phyloP scores from a whole-genome alignment of 2,329 filamentous ascomycete species.

The Exophiala xenobiotica region DNA sequence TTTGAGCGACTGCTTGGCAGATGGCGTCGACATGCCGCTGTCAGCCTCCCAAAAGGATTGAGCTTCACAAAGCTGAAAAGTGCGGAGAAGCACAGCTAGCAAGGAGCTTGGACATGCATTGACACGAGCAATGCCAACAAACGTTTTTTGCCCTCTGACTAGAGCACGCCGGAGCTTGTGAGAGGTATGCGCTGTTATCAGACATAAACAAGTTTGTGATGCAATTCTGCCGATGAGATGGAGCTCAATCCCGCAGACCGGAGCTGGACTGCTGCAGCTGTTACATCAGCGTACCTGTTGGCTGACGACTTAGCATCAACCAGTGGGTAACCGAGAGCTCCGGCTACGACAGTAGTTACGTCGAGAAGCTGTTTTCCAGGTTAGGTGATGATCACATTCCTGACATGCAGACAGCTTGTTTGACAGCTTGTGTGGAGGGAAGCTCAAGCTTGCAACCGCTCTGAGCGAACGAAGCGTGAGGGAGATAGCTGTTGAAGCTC shows the following conservation, averaged over 20 bases:
- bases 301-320: constrained; percentile 1
- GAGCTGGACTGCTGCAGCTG: background rate
- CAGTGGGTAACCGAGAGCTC: constrained; percentile 10
- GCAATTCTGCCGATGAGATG: constrained; percentile 1
- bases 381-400: constrained; percentile 3
- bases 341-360: constrained; percentile 4
- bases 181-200: background rate
- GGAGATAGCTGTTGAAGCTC: background rate
- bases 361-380: constrained; percentile 8
- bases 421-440: constrained; percentile 15
- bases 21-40: background rate
- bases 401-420: constrained; percentile 6
- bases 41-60: too few species aligned
- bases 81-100: constrained; percentile 1
- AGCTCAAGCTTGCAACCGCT: constrained; percentile 18
- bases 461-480: background rate
- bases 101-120: constrained; percentile 10
- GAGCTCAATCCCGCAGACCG: background rate
- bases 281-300: constrained; percentile 5
- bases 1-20: background rate
- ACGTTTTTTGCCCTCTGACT: too few species aligned
- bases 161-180: background rate
- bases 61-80: background rate
- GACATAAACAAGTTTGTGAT: background rate
- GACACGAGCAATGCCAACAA: background rate